These are phyloP conservation scores for Opeltia flavorubescens DNA, from an alignment of 495 filamentous ascomycete genomes.

Conservation along the genomic window DNA sequence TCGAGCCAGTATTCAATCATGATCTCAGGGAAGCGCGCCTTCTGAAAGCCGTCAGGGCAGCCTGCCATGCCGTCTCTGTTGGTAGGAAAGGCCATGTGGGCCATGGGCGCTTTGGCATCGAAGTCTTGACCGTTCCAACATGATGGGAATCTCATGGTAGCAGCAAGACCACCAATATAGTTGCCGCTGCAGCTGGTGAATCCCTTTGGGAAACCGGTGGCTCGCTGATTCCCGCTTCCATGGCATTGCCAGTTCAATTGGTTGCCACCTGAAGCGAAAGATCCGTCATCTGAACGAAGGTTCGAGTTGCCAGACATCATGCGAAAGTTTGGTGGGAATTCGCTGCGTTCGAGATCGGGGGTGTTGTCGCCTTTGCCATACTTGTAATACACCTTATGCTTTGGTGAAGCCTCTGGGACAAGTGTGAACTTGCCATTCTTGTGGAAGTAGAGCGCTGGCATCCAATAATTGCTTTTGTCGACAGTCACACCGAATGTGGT, in stretches of 20 bases:
- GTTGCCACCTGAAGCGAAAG: conserved; percentile 28
- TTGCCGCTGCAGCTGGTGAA: neutral
- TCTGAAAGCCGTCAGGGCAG: conserved; percentile 3
- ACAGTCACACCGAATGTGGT: conserved; percentile 48
- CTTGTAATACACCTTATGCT: conserved; percentile 62
- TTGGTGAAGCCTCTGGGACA: conserved; percentile 46
- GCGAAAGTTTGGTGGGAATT: conserved; percentile 25
- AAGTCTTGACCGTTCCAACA: conserved; percentile 14
- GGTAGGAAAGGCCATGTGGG: conserved; percentile 12
- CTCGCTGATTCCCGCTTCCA: conserved; percentile 5
- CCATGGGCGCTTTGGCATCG: conserved; percentile 14
- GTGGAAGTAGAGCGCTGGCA: conserved; percentile 52
- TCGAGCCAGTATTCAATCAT: conserved; percentile 11
- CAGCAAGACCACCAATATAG: neutral
- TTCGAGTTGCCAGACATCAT: conserved; percentile 48
- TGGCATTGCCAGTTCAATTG: conserved; percentile 47
- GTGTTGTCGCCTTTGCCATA: conserved; percentile 31
- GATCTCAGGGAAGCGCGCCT: conserved; percentile 5
- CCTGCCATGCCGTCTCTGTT: conserved; percentile 9
- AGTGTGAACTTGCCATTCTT: conserved; percentile 50
- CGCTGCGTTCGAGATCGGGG: conserved; percentile 15
- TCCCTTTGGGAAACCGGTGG: conserved; percentile 1
- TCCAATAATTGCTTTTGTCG: conserved; percentile 71
- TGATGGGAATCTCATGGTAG: conserved; percentile 5
- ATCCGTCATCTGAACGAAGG: conserved; percentile 36